Conservation (phyloP, 2,329 filamentous ascomycete genomes). For the Sporothrix euskadiensis region DNA sequence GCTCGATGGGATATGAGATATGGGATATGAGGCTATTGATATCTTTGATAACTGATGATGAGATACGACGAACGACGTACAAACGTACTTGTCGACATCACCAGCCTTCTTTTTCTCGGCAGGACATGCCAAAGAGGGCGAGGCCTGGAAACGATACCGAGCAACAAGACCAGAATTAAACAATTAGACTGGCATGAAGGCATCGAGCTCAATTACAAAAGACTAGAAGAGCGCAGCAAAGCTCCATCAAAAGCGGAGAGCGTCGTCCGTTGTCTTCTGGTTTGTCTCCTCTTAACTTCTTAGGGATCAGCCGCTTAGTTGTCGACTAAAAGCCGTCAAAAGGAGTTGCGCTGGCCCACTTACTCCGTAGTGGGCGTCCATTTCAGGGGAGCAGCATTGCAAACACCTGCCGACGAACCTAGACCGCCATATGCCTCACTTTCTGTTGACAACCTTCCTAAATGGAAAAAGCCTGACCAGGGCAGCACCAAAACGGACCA, state of each 20-base stretch:
- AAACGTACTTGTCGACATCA: not conserved
- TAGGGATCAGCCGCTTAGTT: not conserved
- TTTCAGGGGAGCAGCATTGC: not conserved
- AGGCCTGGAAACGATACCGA: not conserved
- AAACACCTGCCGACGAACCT: not conserved
- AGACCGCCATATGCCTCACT: not conserved
- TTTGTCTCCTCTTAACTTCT: not conserved
- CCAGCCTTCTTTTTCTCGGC: not conserved
- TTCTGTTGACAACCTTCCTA: slow-evolving; percentile 11
- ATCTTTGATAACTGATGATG: not conserved
- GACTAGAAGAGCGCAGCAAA: not conserved
- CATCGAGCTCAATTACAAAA: not conserved
- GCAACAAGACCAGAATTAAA: not conserved
- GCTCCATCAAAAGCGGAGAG: slow-evolving; percentile 16
- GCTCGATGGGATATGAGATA: not conserved
- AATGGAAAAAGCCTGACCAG: not conserved
- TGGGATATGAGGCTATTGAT: not conserved
- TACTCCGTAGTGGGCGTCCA: not conserved
- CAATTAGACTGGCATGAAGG: not conserved
- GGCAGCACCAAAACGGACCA: not conserved
- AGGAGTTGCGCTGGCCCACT: not conserved
- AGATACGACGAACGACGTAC: no score
- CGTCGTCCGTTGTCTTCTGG: not conserved
- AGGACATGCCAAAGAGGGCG: not conserved
- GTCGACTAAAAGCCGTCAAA: not conserved